phyloP scores from a whole-genome alignment of 2,329 filamentous ascomycete species.

The Apiospora marii region DNA sequence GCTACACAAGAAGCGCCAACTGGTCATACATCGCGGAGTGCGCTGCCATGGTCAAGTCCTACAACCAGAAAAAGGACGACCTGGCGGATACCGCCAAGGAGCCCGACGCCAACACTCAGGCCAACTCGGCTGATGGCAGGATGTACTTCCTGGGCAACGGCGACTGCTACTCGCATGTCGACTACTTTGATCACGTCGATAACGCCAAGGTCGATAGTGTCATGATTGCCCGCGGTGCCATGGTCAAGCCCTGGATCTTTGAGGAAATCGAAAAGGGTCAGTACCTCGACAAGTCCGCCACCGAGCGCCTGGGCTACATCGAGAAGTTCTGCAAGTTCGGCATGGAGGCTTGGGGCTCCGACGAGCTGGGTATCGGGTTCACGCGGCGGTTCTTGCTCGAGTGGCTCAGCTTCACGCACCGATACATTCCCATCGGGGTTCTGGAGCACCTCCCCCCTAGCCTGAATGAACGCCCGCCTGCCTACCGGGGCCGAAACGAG shows the following conservation, averaged over 20 bases:
- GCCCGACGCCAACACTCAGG: conserved; percentile 76
- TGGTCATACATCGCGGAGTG: conserved; percentile 96
- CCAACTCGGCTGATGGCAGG: conserved; percentile 70
- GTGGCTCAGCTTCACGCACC: conserved; percentile 91
- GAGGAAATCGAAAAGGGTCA: conserved; percentile 93
- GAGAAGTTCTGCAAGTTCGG: conserved; percentile 92
- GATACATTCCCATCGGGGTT: conserved; percentile 90
- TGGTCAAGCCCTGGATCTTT: conserved; percentile 98
- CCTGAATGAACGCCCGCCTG: conserved; percentile 88
- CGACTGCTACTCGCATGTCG: conserved; percentile 91
- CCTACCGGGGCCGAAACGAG: conserved; percentile 84
- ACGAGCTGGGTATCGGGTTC: conserved; percentile 90
- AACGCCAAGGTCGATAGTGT: conserved; percentile 87
- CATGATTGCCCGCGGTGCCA: conserved; percentile 94
- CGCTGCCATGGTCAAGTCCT: conserved; percentile 80
- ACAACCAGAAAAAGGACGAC: conserved; percentile 73
- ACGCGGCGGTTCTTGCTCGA: conserved; percentile 93
- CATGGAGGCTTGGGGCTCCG: conserved; percentile 92
- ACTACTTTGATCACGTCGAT: conserved; percentile 82
- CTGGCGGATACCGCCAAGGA: conserved; percentile 80
- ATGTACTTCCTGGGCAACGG: conserved; percentile 97
- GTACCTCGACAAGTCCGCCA: conserved; percentile 93
- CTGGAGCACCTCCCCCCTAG: conserved; percentile 87
- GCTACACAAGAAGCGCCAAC: conserved; percentile 91
- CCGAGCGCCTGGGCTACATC: conserved; percentile 83